These are phyloP conservation scores for Ambrosia trifida DNA, from an alignment of 129 eudicot species.

Conservation along the genomic window DNA sequence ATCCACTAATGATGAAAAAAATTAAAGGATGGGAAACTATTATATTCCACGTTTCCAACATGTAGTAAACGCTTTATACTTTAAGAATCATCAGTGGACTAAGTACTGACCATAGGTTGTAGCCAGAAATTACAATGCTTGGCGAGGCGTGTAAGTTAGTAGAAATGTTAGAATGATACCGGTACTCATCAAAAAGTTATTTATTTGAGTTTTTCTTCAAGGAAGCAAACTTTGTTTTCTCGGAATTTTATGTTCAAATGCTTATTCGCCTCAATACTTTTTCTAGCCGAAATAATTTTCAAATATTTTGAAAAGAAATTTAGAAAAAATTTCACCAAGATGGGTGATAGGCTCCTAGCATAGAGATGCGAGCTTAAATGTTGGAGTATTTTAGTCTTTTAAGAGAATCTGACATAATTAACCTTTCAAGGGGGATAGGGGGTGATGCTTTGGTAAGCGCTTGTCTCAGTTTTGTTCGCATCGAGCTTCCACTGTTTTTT, in stretches of 20 bases:
- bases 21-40: no score
- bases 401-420: neutral
- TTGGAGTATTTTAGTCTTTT: neutral
- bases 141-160: no score
- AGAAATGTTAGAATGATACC: no score
- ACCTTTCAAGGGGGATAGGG: neutral
- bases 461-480: no score
- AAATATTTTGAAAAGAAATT: neutral
- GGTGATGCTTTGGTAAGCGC: no score
- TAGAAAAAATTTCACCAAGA: neutral
- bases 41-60: neutral
- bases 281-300: neutral
- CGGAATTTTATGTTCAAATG: neutral
- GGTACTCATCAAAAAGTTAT: neutral
- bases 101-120: neutral
- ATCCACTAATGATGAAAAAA: neutral
- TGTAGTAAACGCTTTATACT: neutral
- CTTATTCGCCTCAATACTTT: neutral
- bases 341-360: neutral
- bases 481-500: no score
- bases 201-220: neutral
- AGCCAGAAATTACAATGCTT: no score
- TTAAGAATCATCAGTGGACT: neutral
- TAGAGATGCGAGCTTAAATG: neutral
- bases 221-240: neutral